phyloP scores from a whole-genome alignment of 108 stramenopile species.

The Craspedostauros australis region DNA sequence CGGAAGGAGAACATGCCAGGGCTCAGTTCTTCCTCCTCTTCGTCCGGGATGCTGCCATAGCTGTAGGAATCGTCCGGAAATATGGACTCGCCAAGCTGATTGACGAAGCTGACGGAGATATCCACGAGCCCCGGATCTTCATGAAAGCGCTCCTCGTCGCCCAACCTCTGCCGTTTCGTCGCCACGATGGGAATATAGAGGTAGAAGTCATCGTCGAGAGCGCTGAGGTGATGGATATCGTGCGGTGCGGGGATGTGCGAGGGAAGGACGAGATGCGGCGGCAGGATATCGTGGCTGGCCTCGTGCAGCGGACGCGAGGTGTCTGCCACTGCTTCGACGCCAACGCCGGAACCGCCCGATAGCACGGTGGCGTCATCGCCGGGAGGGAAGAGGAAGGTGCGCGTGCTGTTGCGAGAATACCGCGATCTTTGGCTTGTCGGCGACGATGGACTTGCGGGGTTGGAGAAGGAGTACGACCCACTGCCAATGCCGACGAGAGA shows the following conservation, averaged over 20 bases:
- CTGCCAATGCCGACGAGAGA: too few relatives aligned
- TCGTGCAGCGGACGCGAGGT: neutral
- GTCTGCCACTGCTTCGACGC: neutral
- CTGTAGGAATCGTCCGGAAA: constrained; percentile 34
- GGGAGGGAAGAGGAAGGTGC: too few relatives aligned
- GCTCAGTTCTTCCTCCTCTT: constrained; percentile 40
- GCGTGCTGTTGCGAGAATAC: too few relatives aligned
- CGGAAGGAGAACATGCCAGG: too few relatives aligned
- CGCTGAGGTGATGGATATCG: neutral
- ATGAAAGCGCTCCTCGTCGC: constrained; percentile 74
- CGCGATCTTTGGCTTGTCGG: too few relatives aligned
- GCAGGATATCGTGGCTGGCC: neutral
- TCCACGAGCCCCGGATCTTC: constrained; percentile 83
- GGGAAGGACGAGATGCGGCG: neutral
- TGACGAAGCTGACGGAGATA: constrained; percentile 39
- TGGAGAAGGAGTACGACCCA: too few relatives aligned
- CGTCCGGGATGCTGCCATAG: too few relatives aligned
- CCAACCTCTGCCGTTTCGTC: constrained; percentile 60
- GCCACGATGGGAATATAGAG: constrained; percentile 68
- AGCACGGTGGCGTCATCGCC: too few relatives aligned
- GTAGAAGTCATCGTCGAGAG: constrained; percentile 16
- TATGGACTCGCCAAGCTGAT: constrained; percentile 36
- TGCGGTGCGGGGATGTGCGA: neutral
- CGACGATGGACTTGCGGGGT: too few relatives aligned
- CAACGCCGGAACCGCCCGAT: too few relatives aligned